Conservation (phyloP, 352 stramenopile genomes). For the Pythium aquatile region DNA sequence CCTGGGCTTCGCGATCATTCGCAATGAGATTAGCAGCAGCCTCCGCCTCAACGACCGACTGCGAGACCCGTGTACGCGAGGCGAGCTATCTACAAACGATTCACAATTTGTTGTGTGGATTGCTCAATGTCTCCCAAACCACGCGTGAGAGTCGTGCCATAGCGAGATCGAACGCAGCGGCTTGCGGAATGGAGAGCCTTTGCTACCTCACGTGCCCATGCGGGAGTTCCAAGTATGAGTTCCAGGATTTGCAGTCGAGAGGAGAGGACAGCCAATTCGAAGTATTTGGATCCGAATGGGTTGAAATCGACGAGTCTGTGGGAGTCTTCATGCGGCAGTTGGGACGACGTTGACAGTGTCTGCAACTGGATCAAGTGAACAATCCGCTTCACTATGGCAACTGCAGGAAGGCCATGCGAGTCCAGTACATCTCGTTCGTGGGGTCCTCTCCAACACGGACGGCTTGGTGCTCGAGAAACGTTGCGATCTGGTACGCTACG, state of each 20-base stretch:
- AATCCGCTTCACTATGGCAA: slow-evolving; percentile 56
- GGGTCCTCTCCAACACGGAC: too few species aligned
- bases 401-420: slow-evolving; percentile 47
- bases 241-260: background rate
- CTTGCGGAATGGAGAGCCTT: slow-evolving; percentile 25
- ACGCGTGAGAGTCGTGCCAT: too few species aligned
- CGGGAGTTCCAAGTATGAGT: background rate
- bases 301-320: slow-evolving; percentile 52
- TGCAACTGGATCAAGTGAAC: slow-evolving; percentile 66
- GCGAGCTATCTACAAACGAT: too few species aligned
- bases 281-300: slow-evolving; percentile 39
- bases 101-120: too few species aligned
- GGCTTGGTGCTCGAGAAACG: too few species aligned
- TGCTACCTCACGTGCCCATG: slow-evolving; percentile 15
- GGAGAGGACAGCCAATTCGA: slow-evolving; percentile 20
- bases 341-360: slow-evolving; percentile 34
- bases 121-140: too few species aligned
- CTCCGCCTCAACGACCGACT: too few species aligned
- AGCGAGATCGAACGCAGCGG: too few species aligned
- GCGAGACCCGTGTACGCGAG: too few species aligned
- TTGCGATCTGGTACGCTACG: too few species aligned
- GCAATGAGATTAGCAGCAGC: too few species aligned
- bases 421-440: slow-evolving; percentile 64
- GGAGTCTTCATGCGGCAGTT: slow-evolving; percentile 51
- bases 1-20: too few species aligned